Evolutionary conservation across 1,139 yeast species (phyloP).

Genomic region (Taphrina populina): DNA sequence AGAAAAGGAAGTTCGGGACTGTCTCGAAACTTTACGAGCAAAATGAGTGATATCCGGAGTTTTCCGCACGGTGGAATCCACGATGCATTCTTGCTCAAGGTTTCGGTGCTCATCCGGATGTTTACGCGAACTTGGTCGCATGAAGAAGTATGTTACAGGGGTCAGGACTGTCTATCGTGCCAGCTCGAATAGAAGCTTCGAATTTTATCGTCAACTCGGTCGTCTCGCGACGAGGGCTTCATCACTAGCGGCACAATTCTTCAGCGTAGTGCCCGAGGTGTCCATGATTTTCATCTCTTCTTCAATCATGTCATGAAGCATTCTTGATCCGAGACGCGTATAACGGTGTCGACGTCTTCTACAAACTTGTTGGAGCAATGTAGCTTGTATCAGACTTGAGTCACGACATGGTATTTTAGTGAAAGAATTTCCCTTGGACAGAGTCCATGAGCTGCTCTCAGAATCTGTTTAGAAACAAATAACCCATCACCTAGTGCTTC

Average conservation of each 20-base stretch:
- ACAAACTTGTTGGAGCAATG: conserved; percentile 2
- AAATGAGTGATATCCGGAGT: neutral
- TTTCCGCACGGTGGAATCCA: conserved; percentile 12
- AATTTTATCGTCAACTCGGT: conserved; percentile 2
- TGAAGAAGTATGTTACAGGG: conserved; percentile 8
- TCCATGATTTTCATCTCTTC: conserved; percentile 4
- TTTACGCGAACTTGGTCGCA: conserved; percentile 1
- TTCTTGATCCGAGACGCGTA: conserved; percentile 3
- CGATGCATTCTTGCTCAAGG: conserved; percentile 12
- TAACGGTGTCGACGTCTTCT: conserved; percentile 1
- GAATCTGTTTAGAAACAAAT: no score
- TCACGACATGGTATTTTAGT: neutral
- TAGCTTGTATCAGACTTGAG: neutral
- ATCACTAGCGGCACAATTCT: conserved; percentile 1
- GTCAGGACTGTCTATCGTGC: neutral
- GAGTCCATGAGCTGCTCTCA: no score
- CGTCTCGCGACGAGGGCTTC: neutral
- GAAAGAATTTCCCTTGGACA: neutral
- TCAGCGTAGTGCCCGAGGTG: neutral
- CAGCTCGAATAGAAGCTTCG: neutral
- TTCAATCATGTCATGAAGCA: conserved; percentile 3
- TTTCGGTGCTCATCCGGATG: conserved; percentile 18
- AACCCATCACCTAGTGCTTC: no score
- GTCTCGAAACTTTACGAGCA: conserved; percentile 4
- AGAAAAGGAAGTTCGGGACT: neutral